phyloP scores from a whole-genome alignment of 805 yeast genomes.

The Saitoella complicata region DNA sequence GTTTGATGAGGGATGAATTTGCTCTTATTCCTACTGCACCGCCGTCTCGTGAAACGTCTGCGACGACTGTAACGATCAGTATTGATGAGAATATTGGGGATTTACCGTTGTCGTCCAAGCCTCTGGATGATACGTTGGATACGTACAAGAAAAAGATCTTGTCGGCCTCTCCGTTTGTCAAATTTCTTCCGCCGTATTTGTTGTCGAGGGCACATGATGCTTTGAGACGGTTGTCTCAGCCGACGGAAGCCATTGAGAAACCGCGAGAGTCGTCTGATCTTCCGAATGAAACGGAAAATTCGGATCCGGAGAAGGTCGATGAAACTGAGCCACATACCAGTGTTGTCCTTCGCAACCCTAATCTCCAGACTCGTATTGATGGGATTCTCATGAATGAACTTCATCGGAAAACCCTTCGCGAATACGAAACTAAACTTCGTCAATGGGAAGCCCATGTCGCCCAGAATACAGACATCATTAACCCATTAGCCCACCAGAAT shows the following conservation, averaged over 20 bases:
- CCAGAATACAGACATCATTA: constrained; percentile 40
- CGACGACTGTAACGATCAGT: not conserved
- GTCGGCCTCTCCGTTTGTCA: constrained; percentile 75
- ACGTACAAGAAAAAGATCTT: constrained; percentile 36
- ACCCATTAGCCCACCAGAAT: constrained; percentile 60
- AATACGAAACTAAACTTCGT: constrained; percentile 24
- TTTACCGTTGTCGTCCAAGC: constrained; percentile 7
- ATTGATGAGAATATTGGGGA: not conserved
- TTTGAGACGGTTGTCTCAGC: constrained; percentile 22
- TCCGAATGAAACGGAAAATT: not conserved
- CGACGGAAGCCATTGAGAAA: constrained; percentile 14
- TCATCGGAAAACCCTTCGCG: too few relatives aligned
- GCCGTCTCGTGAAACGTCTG: constrained; percentile 1
- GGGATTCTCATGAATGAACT: too few relatives aligned
- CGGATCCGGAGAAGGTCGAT: constrained; percentile 1
- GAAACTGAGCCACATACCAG: not conserved
- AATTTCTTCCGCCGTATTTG: constrained; percentile 52
- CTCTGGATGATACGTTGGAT: constrained; percentile 20
- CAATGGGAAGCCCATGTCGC: constrained; percentile 55
- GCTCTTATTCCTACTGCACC: constrained; percentile 23
- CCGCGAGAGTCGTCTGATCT: too few relatives aligned
- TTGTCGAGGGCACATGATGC: constrained; percentile 38
- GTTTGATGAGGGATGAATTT: constrained; percentile 54
- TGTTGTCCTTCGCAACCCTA: too few relatives aligned
- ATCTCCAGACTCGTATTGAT: too few relatives aligned